Evolutionary conservation across 371 early-diverging fungal genomes (phyloP), one percentile per base, ranked within the genome.

Genomic region (Rhizopus delemar): DNA sequence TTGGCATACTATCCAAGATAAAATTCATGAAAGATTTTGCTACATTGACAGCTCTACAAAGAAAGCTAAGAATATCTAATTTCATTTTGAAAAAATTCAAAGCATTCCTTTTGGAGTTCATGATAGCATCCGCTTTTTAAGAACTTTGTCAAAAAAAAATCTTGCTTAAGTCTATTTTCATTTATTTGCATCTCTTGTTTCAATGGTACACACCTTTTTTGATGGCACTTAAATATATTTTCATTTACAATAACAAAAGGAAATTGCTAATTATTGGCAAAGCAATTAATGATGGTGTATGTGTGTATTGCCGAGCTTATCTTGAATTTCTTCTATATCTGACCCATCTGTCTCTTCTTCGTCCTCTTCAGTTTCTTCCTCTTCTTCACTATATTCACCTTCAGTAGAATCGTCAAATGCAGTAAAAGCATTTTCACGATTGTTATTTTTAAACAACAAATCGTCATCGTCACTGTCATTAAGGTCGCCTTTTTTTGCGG

Each of bases 371-470:
- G 56, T 41, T 36, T 54, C 57, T 11, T 70, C 70, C 2, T 68
- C 67, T 0, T 69, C 65, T 8, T 59, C 59, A 4, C 68, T 65
- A 5, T 68, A 64, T 62, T 76, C 73, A 3, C 71, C 76, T 1
- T 69, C 75, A 6, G 65, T 73, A 29, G 65, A 75, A 11, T 71
- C 73, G 32, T 67, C 76, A 22, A 71, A 77, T 5, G 62, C 74
- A 15, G 71, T 77, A 29, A 65, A 66, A 11, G 68, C 74, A n/a
- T 60, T 71, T n/a, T 62, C 61, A 46, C 74, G 81, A 48, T 85
- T 86, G 11, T 78, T 73, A 59, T 83, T 86, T 60, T 66, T 69
- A 54, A 81, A 74, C 62, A 81, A 63, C 31, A 82, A 58, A 57
- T 84, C 86, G 32, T 81, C 80, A 48, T 81, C 80, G 36, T 78